Evolutionary conservation across 2,329 filamentous ascomycete species (phyloP).

Genomic region (Pseudogymnoascus sp.): DNA sequence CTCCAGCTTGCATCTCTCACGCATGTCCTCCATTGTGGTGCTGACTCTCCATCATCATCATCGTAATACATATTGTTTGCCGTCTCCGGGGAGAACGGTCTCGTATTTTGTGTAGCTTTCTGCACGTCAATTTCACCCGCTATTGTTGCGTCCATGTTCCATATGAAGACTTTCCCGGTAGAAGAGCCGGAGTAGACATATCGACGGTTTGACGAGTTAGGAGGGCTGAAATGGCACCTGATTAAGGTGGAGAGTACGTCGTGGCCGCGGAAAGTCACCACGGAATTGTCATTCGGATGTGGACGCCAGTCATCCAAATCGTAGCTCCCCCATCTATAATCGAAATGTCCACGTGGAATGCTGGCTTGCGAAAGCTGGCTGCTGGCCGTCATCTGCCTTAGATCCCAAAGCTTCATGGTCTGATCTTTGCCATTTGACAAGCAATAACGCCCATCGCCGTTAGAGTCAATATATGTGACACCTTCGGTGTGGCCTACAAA

Average conservation of each 20-base stretch:
- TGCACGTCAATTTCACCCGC: slow-evolving; percentile 73
- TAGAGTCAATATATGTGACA: slow-evolving; percentile 61
- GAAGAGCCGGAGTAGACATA: slow-evolving; percentile 92
- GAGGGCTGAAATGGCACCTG: slow-evolving; percentile 88
- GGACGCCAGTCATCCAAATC: slow-evolving; percentile 58
- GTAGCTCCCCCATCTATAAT: slow-evolving; percentile 65
- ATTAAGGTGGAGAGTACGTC: slow-evolving; percentile 83
- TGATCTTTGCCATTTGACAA: slow-evolving; percentile 94
- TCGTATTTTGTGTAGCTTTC: slow-evolving; percentile 55
- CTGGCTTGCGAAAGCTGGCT: slow-evolving; percentile 16
- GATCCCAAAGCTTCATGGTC: slow-evolving; percentile 94
- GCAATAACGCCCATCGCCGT: slow-evolving; percentile 70
- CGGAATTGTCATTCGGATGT: slow-evolving; percentile 78
- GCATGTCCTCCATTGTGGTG: slow-evolving; percentile 51
- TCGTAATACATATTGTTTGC: slow-evolving; percentile 20
- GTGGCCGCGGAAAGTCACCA: slow-evolving; percentile 91
- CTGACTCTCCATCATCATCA: slow-evolving; percentile 16
- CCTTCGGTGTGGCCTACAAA: slow-evolving; percentile 61
- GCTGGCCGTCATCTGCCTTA: slow-evolving; percentile 67
- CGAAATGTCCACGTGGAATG: slow-evolving; percentile 47
- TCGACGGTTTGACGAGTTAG: slow-evolving; percentile 73
- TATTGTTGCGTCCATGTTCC: slow-evolving; percentile 84
- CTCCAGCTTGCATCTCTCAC: slow-evolving; percentile 68
- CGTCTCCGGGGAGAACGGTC: slow-evolving; percentile 40
- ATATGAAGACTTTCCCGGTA: slow-evolving; percentile 84